These are phyloP conservation scores for Sporothrix brunneoviolacea DNA, from an alignment of 2,329 filamentous ascomycete species.

Conservation along the genomic window DNA sequence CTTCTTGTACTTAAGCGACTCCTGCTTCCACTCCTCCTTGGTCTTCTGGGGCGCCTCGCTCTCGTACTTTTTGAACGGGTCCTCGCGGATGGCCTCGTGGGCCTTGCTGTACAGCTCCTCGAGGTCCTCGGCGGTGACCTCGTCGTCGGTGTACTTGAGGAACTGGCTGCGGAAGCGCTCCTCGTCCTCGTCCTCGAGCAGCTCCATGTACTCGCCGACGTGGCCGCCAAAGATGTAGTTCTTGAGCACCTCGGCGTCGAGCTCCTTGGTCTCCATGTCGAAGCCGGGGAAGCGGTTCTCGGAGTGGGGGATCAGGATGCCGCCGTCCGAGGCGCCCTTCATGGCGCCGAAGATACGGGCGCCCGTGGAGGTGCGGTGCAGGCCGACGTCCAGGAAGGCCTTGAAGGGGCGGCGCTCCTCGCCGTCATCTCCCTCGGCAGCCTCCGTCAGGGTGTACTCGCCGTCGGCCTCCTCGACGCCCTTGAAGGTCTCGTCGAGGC, in stretches of 20 bases:
- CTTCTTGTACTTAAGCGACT: conserved; percentile 83
- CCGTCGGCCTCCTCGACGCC: conserved; percentile 97
- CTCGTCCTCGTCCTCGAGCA: conserved; percentile 97
- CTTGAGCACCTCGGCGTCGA: conserved; percentile 92
- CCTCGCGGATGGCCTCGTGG: conserved; percentile 93
- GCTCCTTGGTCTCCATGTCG: conserved; percentile 96
- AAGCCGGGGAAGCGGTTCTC: conserved; percentile 99
- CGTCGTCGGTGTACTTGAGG: conserved; percentile 94
- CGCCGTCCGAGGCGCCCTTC: conserved; percentile 99
- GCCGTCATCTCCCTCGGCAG: conserved; percentile 80
- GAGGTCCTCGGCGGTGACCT: conserved; percentile 89
- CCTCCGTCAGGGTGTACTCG: conserved; percentile 94
- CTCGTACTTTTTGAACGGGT: conserved; percentile 92
- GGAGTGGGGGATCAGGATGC: conserved; percentile 94
- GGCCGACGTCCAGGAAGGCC: conserved; percentile 96
- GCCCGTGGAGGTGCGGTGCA: conserved; percentile 94
- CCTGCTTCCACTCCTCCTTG: conserved; percentile 95
- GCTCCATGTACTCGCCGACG: conserved; percentile 99
- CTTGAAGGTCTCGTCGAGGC: conserved; percentile 83
- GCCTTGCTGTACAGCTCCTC: conserved; percentile 96
- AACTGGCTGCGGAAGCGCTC: conserved; percentile 99
- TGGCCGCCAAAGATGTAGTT: conserved; percentile 99
- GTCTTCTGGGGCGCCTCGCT: conserved; percentile 75
- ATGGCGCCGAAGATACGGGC: conserved; percentile 98
- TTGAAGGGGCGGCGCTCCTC: conserved; percentile 94